Evolutionary conservation across 1,139 yeast genomes (phyloP), one percentile per base, ranked within the genome.

Genomic region (Schwanniomyces etchellsii): DNA sequence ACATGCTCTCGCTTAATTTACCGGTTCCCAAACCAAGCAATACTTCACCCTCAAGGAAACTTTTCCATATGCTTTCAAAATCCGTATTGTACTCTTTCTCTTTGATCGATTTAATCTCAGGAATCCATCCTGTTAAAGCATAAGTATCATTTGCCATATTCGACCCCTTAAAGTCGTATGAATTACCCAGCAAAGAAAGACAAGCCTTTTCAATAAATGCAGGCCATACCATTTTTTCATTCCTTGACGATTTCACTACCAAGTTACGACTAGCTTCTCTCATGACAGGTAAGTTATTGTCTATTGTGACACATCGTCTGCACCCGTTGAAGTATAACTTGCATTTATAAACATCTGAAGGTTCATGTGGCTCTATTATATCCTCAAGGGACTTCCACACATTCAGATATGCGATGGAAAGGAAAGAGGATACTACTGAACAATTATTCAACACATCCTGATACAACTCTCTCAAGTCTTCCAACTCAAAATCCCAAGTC

Each of bases 201-300:
- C 76, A 81, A 0, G 94, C 93, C 45, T 83, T 80, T 51, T 88
- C 96, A 2, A 84, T 47, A 14, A 85, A 44, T 0, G 85, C 83
- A 0, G 91, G 91, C 85, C 88, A 81, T 4, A 61, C 46, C 3
- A 77, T 42, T 0, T 47, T 32, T 0, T 52, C 45, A 36, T 66
- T 61, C 1, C 67, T 41, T n/a, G 48, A 48, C 10, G 81, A 77
- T 35, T 52, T 53, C 9, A 69, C 52, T 4, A 57, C 51, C 16
- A 64, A 40, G 28, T 46, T 50, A 21, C 69, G 38, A 7, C 38
- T 15, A 3, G 35, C 29, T 12, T 39, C 40, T 14, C 38, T 36
- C 10, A 44, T 29, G 9, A 44, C 33, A 0, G 73, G 71, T 14
- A 80, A 56, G 13, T 50, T 42, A 39, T 70, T 73, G 29, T 77